These are phyloP conservation scores for Urochloa ruziziensis DNA, from an alignment of 176 grass and related monocot species.

Conservation along the genomic window DNA sequence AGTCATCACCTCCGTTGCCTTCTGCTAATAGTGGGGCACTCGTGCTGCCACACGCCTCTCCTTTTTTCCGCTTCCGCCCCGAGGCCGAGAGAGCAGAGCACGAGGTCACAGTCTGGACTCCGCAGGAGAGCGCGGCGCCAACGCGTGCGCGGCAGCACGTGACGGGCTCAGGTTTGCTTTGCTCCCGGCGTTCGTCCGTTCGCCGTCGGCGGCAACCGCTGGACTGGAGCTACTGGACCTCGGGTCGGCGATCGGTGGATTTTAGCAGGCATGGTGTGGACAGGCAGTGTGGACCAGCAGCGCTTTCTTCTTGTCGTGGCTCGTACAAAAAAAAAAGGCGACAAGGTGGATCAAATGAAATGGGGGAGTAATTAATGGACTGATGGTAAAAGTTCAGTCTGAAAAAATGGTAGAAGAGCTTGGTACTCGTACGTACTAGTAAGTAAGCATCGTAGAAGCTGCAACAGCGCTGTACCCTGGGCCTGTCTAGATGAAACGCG, in stretches of 20 bases:
- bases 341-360: no score
- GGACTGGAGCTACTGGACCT: neutral
- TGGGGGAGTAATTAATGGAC: no score
- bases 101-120: constrained; percentile 24
- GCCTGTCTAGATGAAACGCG: no score
- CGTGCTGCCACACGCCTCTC: constrained; percentile 17
- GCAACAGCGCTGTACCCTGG: no score
- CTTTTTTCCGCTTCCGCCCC: neutral
- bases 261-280: neutral
- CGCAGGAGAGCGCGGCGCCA: neutral
- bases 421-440: no score
- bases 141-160: neutral
- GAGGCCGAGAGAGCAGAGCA: neutral
- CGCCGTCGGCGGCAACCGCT: neutral
- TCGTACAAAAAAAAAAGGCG: no score
- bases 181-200: neutral
- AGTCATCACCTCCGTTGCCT: neutral
- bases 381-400: no score
- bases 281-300: no score
- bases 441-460: no score
- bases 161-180: neutral
- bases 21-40: constrained; percentile 36
- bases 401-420: no score
- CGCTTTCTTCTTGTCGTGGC: no score
- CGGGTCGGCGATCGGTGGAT: neutral